phyloP scores from a whole-genome alignment of 306 rosid genomes.

The Inga laurina region DNA sequence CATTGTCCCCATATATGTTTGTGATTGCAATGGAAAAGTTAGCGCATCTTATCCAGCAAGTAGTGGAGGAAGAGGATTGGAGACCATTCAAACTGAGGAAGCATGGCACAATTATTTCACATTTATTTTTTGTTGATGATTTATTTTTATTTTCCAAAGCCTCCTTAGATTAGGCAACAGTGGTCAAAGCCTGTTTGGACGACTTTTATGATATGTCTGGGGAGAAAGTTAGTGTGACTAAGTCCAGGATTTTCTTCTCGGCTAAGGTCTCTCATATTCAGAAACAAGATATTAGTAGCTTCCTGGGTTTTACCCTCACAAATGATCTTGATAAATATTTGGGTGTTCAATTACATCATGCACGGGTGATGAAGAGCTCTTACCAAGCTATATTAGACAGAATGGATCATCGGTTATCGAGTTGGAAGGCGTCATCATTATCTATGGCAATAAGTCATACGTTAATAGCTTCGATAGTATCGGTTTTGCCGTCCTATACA shows the following conservation, averaged over 20 bases:
- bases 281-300: background rate
- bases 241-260: background rate
- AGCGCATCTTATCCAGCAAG: background rate
- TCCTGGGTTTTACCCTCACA: background rate
- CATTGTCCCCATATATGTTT: background rate
- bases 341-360: background rate
- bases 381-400: background rate
- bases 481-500: fast-evolving
- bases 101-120: background rate
- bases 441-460: background rate
- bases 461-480: background rate
- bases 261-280: background rate
- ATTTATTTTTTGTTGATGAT: background rate
- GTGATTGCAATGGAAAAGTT: background rate
- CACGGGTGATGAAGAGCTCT: background rate
- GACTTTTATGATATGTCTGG: background rate
- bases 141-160: background rate
- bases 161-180: background rate
- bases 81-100: background rate
- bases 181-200: background rate
- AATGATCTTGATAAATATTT: too few species aligned
- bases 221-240: background rate
- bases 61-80: background rate
- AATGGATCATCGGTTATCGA: background rate
- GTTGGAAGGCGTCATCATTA: background rate